Percentiles rank a stretch among this genome's conserved stretches.
phyloP scores from a whole-genome alignment of 768 basidiomycete genomes.

The Boletales sp. region DNA sequence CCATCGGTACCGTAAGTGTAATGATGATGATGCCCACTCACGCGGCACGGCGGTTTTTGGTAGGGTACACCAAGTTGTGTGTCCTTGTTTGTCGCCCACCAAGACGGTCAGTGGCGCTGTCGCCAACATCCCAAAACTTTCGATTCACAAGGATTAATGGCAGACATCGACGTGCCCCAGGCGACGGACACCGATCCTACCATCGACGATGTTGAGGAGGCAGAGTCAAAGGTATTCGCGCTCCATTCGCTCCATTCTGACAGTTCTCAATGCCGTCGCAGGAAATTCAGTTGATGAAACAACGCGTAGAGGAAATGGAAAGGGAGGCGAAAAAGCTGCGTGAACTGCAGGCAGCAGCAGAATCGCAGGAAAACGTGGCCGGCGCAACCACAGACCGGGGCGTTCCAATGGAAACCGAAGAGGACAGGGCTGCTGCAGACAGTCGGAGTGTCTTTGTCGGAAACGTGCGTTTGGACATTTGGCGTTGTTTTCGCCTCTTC shows the following conservation, averaged over 20 bases:
- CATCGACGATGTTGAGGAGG: slow-evolving; percentile 61
- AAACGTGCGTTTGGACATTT: slow-evolving; percentile 62
- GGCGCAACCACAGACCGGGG: slow-evolving; percentile 43
- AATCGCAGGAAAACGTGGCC: slow-evolving; percentile 48
- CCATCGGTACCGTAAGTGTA: slow-evolving; percentile 30
- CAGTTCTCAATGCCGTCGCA: slow-evolving; percentile 30
- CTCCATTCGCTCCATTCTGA: slow-evolving; percentile 3
- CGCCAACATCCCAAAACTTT: slow-evolving; percentile 19
- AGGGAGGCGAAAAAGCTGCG: slow-evolving; percentile 83
- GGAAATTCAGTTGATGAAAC: slow-evolving; percentile 91
- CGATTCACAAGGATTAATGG: slow-evolving; percentile 34
- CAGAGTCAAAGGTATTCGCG: slow-evolving; percentile 52
- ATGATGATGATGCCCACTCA: slow-evolving; percentile 31
- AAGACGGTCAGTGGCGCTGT: slow-evolving; percentile 15
- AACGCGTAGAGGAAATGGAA: slow-evolving; percentile 92
- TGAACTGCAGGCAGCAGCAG: slow-evolving; percentile 79
- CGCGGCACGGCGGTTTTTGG: slow-evolving; percentile 18
- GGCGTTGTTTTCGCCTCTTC: slow-evolving; percentile 4
- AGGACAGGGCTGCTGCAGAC: slow-evolving; percentile 81
- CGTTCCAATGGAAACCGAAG: slow-evolving; percentile 71
- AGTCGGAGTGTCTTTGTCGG: slow-evolving; percentile 90
- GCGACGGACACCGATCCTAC: slow-evolving; percentile 25
- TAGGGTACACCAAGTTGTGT: slow-evolving; percentile 16
- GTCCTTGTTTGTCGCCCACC: slow-evolving; percentile 22
- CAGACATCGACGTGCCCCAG: slow-evolving; percentile 49